A percentile compares a stretch with the other conserved stretches of the same genome.
These are phyloP conservation scores for Echium plantagineum DNA, from an alignment of 257 asterid genomes.

Conservation along the genomic window DNA sequence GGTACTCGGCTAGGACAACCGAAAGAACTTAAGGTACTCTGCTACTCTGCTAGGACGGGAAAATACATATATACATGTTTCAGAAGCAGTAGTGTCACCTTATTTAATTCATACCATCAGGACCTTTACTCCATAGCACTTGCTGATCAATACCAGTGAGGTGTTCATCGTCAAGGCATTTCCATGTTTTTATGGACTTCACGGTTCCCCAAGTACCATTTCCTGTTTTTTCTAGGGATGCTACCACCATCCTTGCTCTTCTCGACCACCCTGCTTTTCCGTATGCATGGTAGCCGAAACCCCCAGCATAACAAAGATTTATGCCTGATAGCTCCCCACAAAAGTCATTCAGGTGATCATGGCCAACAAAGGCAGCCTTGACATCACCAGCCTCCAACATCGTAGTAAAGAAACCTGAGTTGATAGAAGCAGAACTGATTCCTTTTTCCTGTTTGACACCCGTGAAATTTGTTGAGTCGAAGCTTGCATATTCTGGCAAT, in stretches of 20 bases:
- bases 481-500: slow-evolving; percentile 71
- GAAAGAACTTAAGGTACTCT: no score
- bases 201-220: slow-evolving; percentile 74
- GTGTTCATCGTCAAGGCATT: slow-evolving; percentile 59
- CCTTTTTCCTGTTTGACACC: slow-evolving; percentile 82
- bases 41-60: no score
- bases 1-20: no score
- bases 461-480: slow-evolving; percentile 64
- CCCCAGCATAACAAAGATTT: slow-evolving; percentile 87
- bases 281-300: slow-evolving; percentile 92
- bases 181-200: slow-evolving; percentile 79
- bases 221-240: no score
- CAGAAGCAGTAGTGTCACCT: no score
- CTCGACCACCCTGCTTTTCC: slow-evolving; percentile 94
- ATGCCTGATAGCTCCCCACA: slow-evolving; percentile 66
- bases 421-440: slow-evolving; percentile 70
- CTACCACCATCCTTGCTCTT: slow-evolving; percentile 88
- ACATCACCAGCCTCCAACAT: slow-evolving; percentile 83
- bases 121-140: slow-evolving; percentile 75
- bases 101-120: slow-evolving; percentile 21
- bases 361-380: slow-evolving; percentile 88
- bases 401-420: slow-evolving; percentile 84
- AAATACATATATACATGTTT: no score
- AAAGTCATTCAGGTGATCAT: slow-evolving; percentile 87
- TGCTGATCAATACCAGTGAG: slow-evolving; percentile 58